These are phyloP conservation scores for Pulveroboletus sp. DNA, from an alignment of 768 basidiomycete genomes.

Conservation along the genomic window DNA sequence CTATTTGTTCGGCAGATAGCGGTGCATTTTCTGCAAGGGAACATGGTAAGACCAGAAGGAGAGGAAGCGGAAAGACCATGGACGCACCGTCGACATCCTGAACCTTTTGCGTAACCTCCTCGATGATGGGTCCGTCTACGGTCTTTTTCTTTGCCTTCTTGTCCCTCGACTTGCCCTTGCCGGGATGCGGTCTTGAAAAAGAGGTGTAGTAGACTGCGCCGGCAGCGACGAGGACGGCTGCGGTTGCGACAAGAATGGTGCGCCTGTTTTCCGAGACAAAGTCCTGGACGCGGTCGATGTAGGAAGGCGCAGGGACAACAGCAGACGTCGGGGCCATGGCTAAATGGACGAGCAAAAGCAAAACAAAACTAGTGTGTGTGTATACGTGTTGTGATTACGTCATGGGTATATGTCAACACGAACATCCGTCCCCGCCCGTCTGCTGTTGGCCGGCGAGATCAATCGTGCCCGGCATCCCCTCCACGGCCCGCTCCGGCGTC, in stretches of 20 bases:
- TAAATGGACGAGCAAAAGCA: background rate
- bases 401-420: constrained; percentile 29
- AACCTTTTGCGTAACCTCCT: constrained; percentile 59
- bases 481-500: constrained; percentile 17
- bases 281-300: constrained; percentile 62
- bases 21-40: constrained; percentile 37
- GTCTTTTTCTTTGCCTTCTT: constrained; percentile 51
- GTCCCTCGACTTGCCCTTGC: constrained; percentile 49
- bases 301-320: constrained; percentile 15
- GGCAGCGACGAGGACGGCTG: constrained; percentile 66
- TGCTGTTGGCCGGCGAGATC: constrained; percentile 25
- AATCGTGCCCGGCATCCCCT: constrained; percentile 45
- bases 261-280: constrained; percentile 80
- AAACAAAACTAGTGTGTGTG: background rate
- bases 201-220: constrained; percentile 75
- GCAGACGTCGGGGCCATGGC: constrained; percentile 23
- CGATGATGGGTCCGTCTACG: constrained; percentile 72
- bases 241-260: constrained; percentile 68
- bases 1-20: constrained; percentile 54
- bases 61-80: background rate
- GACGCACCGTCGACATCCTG: constrained; percentile 34
- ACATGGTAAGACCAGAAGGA: constrained; percentile 5
- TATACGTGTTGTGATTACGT: constrained; percentile 24
- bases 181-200: constrained; percentile 32
- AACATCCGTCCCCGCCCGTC: constrained; percentile 24